Evolutionary conservation across 2,329 filamentous ascomycete genomes (phyloP), one percentile per base, ranked within the genome.

Genomic region (Sporothrix luriei): DNA sequence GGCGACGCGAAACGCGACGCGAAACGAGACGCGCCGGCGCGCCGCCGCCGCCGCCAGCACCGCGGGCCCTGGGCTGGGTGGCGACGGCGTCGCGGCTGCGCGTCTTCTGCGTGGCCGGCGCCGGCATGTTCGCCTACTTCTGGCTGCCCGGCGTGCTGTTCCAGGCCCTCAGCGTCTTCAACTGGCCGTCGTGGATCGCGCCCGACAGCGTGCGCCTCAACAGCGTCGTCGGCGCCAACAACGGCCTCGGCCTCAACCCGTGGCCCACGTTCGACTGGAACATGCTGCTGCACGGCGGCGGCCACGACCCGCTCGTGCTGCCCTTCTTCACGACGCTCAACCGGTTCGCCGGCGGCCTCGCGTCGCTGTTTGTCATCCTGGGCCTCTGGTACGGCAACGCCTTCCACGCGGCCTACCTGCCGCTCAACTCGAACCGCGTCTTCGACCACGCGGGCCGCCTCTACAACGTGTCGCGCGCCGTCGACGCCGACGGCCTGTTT

Each of bases 1-100:
- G 77, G 78, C 55, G n/a, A 59, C 29, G 21, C 33, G 5, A 7
- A 33, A 4, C 33, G n/a, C n/a, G n/a, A n/a, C n/a, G n/a, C n/a
- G n/a, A n/a, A n/a, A n/a, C n/a, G n/a, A n/a, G n/a, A n/a, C n/a
- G n/a, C n/a, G n/a, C n/a, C n/a, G n/a, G n/a, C n/a, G n/a, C n/a
- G n/a, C n/a, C n/a, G n/a, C n/a, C n/a, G n/a, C n/a, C n/a, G n/a
- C n/a, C n/a, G n/a, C n/a, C n/a, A n/a, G n/a, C n/a, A 59, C 10
- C 55, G 55, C 4, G 55, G 55, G 14, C 55, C 55, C 16, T 59
- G 19, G 3, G 29, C 2, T 40, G 13, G 29, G 16, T 59, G 29
- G 16, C 40, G 7, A 59, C 55, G 7, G 40, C 40, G 55, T 59
- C 55, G 2, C 19, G 55, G 55, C 55, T 59, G 9, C 55, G 55